Conservation (phyloP, 2,329 filamentous ascomycete species). For the Exophiala mesophila region DNA sequence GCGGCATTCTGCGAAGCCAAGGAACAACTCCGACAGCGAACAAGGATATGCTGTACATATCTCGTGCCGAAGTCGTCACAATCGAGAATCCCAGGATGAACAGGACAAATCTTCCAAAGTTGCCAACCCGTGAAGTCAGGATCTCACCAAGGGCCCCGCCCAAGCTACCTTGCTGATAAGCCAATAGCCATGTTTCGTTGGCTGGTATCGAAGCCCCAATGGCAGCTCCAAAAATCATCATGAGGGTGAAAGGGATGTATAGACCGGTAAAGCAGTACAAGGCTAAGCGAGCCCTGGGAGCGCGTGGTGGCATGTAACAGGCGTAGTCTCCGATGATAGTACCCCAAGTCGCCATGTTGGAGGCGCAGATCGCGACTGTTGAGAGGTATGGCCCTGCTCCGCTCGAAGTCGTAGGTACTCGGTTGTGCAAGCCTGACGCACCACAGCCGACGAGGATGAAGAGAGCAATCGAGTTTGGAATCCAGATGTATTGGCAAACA, state of each 20-base stretch:
- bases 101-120: conserved; percentile 57
- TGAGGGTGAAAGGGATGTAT: conserved; percentile 49
- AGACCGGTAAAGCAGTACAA: conserved; percentile 41
- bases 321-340: conserved; percentile 9
- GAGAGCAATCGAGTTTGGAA: conserved; percentile 21
- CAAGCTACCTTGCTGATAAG: conserved; percentile 32
- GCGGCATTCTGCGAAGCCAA: conserved; percentile 6
- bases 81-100: conserved; percentile 58
- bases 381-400: conserved; percentile 34
- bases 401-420: conserved; percentile 13
- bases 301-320: conserved; percentile 9
- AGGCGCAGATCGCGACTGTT: conserved; percentile 7
- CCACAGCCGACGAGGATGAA: conserved; percentile 22
- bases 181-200: conserved; percentile 50
- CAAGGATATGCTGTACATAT: conserved; percentile 11
- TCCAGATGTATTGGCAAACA: conserved; percentile 15
- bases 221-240: conserved; percentile 62
- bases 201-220: conserved; percentile 57
- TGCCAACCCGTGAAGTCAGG: conserved; percentile 53
- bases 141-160: conserved; percentile 60
- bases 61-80: conserved; percentile 56
- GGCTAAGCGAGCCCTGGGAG: conserved; percentile 1
- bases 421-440: conserved; percentile 19
- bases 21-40: conserved; percentile 3
- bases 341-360: conserved; percentile 9